These are phyloP conservation scores for Ophiostoma fasciatum DNA, from an alignment of 2,329 filamentous ascomycete species.

Conservation along the genomic window DNA sequence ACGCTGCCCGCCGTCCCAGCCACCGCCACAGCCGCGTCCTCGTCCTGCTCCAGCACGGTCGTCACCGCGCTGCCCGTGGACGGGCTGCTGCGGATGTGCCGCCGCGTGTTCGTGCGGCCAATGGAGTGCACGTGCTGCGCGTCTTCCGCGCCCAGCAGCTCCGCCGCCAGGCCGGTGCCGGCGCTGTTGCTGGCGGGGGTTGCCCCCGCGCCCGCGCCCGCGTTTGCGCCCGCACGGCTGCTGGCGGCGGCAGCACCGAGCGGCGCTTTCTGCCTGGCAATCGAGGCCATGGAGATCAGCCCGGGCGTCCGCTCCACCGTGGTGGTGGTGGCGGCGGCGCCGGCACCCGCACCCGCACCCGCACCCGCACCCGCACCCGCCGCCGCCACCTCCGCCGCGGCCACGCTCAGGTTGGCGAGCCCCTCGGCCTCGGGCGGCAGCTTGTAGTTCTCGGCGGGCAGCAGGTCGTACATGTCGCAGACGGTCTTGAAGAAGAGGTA, in stretches of 20 bases:
- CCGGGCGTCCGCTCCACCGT: conserved; percentile 3
- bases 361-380: conserved; percentile 9
- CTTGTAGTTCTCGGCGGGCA: conserved; percentile 91
- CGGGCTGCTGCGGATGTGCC: conserved; percentile 66
- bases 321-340: too few relatives aligned
- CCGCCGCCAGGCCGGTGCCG: conserved; percentile 8
- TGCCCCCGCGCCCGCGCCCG: too few relatives aligned
- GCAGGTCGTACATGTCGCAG: conserved; percentile 78
- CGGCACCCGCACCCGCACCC: not conserved
- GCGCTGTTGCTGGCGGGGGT: too few relatives aligned
- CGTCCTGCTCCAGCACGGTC: conserved; percentile 70
- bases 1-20: too few relatives aligned
- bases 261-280: conserved; percentile 7
- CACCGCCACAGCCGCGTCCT: conserved; percentile 36
- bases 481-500: conserved; percentile 97
- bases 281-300: conserved; percentile 7
- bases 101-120: conserved; percentile 57
- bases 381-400: not conserved
- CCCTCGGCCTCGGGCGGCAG: conserved; percentile 88
- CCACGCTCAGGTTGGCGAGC: conserved; percentile 48
- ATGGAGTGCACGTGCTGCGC: conserved; percentile 38
- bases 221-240: too few relatives aligned
- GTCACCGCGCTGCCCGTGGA: conserved; percentile 66
- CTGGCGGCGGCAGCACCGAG: too few relatives aligned
- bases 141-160: conserved; percentile 22